A percentile compares a stretch with the other conserved stretches of the same genome.
phyloP scores from a whole-genome alignment of 1,284 basidiomycete genomes.

The Ceratobasidium sp. region DNA sequence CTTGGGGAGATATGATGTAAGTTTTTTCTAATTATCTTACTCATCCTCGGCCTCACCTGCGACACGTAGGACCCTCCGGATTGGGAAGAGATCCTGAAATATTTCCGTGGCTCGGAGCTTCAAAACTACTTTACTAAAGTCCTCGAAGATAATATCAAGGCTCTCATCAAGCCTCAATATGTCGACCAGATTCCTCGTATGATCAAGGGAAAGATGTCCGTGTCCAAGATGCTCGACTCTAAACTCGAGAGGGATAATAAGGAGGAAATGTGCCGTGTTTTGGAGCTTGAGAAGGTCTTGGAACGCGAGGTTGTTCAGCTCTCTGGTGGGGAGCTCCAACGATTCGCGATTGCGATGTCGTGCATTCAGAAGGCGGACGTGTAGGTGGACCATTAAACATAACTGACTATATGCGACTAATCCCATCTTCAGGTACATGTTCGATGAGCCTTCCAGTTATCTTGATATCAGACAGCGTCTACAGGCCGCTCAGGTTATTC shows the following conservation, averaged over 20 bases:
- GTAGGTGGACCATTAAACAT: constrained; percentile 55
- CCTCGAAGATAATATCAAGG: constrained; percentile 96
- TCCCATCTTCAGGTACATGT: constrained; percentile 77
- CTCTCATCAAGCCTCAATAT: constrained; percentile 97
- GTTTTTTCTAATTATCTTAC: constrained; percentile 48
- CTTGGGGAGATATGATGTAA: constrained; percentile 84
- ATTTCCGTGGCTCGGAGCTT: constrained; percentile 95
- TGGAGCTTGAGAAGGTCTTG: constrained; percentile 85
- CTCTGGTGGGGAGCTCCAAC: constrained; percentile 93
- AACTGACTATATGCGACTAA: constrained; percentile 21
- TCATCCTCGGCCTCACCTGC: background rate
- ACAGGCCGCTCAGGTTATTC: constrained; percentile 94
- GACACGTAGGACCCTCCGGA: constrained; percentile 82
- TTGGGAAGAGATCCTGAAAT: constrained; percentile 96
- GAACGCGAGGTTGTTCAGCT: constrained; percentile 82
- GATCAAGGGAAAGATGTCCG: constrained; percentile 87
- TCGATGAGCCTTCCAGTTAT: constrained; percentile 96
- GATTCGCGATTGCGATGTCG: constrained; percentile 93
- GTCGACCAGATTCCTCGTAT: constrained; percentile 96
- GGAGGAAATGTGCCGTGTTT: constrained; percentile 75
- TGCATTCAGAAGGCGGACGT: constrained; percentile 92
- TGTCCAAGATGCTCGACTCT: constrained; percentile 86
- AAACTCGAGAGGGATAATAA: constrained; percentile 86
- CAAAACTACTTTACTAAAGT: constrained; percentile 99
- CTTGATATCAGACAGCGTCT: constrained; percentile 93